Evolutionary conservation across 78 protist species (phyloP), one percentile per base, ranked within the genome.

Genomic region (Blattamonas nauphoetae): DNA sequence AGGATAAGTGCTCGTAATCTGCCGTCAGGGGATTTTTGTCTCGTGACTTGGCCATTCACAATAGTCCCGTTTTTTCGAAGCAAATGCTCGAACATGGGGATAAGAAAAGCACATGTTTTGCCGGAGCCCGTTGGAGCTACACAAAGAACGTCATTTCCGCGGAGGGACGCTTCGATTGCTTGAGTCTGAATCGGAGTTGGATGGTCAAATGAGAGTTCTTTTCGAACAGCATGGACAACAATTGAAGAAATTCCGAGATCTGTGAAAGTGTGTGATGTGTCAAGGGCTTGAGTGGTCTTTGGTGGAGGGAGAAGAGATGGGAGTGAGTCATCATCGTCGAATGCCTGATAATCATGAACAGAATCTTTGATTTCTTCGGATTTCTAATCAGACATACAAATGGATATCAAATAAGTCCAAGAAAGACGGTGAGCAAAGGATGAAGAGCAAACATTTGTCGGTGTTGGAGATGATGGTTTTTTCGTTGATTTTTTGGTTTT

Each of bases 41-140:
- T 42, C 34, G 85, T 33, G 38, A 55, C 21, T 29, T 55, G 21
- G 11, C 38, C 11, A 11, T 55, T 11, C 71, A 29, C 21, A 29
- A 11, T 55, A 29, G 38, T 21, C 21, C 71, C 71, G 21, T 21
- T 21, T 29, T 11, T 55, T 29, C 11, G 21, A 55, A 21, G 21
- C 11, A 55, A 21, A 11, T 55, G 11, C 21, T 55, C 71, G 11
- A 55, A 29, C 38, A 55, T 55, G 11, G 99, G 99, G n/a, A 98
- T 90, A 5, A 94, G 77, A 89, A 93, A 98, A n/a, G 97, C 92
- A 6, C 95, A 91, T 1, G 99, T 98, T 92, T 98, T 98, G 32
- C 99, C 99, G 0, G 96, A 93, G 42, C 99, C 99, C 0, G 99
- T 98, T 89, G 89, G 91, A 0, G 98, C 97, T 1, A 96, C 77